Evolutionary conservation across 2,329 filamentous ascomycete species (phyloP).

Genomic region (Chaetomium globosum): DNA sequence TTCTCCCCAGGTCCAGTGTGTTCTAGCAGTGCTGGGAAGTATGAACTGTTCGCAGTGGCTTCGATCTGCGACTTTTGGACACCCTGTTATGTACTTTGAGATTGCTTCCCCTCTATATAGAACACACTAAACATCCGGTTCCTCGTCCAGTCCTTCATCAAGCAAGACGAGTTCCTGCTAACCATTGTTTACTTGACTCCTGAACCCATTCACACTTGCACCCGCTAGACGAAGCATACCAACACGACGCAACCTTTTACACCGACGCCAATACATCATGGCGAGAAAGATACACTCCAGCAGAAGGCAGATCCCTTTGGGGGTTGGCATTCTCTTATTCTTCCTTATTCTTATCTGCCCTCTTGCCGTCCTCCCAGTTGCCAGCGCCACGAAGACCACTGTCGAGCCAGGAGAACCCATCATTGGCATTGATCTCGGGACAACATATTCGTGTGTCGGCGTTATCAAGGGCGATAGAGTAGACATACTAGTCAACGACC

Average conservation of each 20-base stretch:
- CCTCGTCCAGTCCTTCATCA: no score
- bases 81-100: constrained; percentile 12
- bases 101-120: not conserved
- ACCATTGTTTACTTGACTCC: not conserved
- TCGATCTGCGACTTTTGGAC: constrained; percentile 10
- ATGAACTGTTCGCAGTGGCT: not conserved
- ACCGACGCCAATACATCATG: constrained; percentile 10
- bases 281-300: not conserved
- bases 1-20: constrained; percentile 10
- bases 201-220: not conserved
- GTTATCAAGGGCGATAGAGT: constrained; percentile 93
- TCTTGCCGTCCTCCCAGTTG: constrained; percentile 28
- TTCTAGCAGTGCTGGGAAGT: constrained; percentile 12
- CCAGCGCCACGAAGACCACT: constrained; percentile 19
- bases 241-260: not conserved
- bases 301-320: constrained; percentile 21
- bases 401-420: constrained; percentile 30
- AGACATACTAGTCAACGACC: constrained; percentile 92
- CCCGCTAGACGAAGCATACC: not conserved
- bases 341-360: constrained; percentile 34
- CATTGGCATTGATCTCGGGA: constrained; percentile 36
- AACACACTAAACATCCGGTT: not conserved
- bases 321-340: constrained; percentile 31
- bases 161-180: not conserved
- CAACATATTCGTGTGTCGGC: constrained; percentile 67